Conservation (phyloP, 495 filamentous ascomycete genomes). For the Hyaloscypha bicolor region DNA sequence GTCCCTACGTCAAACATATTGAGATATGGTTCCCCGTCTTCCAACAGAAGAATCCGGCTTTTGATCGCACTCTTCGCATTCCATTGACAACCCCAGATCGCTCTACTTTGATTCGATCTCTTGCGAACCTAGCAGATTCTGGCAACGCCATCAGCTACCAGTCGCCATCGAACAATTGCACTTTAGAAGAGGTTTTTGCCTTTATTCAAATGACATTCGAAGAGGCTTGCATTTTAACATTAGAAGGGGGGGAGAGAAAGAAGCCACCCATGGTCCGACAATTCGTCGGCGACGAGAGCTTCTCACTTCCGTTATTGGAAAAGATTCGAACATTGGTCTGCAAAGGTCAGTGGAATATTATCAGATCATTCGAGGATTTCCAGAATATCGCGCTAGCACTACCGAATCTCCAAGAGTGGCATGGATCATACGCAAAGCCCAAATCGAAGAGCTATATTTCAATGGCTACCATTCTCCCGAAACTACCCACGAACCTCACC, state of each 20-base stretch:
- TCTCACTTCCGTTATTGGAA: slow-evolving; percentile 44
- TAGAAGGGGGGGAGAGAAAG: slow-evolving; percentile 75
- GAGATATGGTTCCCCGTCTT: slow-evolving; percentile 68
- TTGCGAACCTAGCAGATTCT: slow-evolving; percentile 15
- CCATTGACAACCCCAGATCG: slow-evolving; percentile 49
- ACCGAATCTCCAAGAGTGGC: slow-evolving; percentile 69
- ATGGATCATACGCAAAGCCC: slow-evolving; percentile 69
- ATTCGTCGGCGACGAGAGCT: slow-evolving; percentile 41
- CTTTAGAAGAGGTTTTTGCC: slow-evolving; percentile 66
- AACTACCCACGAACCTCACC: slow-evolving; percentile 53
- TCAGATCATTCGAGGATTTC: slow-evolving; percentile 67
- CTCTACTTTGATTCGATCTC: slow-evolving; percentile 40
- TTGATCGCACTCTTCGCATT: slow-evolving; percentile 41
- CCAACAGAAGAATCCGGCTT: slow-evolving; percentile 29
- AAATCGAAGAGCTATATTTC: slow-evolving; percentile 69
- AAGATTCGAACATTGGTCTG: slow-evolving; percentile 63
- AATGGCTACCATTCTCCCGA: slow-evolving; percentile 58
- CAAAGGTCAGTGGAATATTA: slow-evolving; percentile 76
- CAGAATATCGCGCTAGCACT: slow-evolving; percentile 58
- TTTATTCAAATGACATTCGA: slow-evolving; percentile 60
- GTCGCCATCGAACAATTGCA: slow-evolving; percentile 62
- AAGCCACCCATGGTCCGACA: slow-evolving; percentile 67
- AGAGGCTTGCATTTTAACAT: slow-evolving; percentile 64
- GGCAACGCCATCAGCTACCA: slow-evolving; percentile 40
- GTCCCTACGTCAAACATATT: slow-evolving; percentile 65